A percentile compares a stretch with the other conserved stretches of the same genome.
Evolutionary conservation across 2,329 filamentous ascomycete genomes (phyloP).

Genomic region (Apiospora saccharicola): DNA sequence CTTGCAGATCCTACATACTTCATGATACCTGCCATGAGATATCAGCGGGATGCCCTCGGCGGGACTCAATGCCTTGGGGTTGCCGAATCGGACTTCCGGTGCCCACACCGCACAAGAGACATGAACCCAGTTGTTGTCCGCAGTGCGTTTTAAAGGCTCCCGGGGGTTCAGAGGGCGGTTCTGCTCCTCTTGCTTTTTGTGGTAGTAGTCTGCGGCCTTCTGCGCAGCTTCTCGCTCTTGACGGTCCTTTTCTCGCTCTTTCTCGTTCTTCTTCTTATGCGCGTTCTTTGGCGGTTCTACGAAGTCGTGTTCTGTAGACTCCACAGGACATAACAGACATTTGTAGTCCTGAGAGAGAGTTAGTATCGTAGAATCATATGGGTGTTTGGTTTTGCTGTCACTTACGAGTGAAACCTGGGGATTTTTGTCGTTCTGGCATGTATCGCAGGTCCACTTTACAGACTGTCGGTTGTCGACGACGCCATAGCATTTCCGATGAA

Average conservation of each 20-base stretch:
- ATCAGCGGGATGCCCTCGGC: constrained; percentile 92
- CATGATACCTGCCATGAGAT: constrained; percentile 73
- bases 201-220: constrained; percentile 82
- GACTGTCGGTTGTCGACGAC: constrained; percentile 72
- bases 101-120: constrained; percentile 93
- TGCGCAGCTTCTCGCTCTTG: constrained; percentile 84
- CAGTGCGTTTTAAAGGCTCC: constrained; percentile 91
- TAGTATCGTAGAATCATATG: constrained; percentile 29
- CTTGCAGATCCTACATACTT: constrained; percentile 86
- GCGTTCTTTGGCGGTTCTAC: constrained; percentile 81
- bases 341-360: constrained; percentile 73
- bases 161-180: constrained; percentile 85
- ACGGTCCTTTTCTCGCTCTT: constrained; percentile 88
- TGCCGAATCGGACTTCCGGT: constrained; percentile 91
- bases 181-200: constrained; percentile 81
- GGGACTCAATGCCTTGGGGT: constrained; percentile 80
- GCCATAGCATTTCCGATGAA: constrained; percentile 94
- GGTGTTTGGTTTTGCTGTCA: constrained; percentile 32
- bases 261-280: constrained; percentile 88
- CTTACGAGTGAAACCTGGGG: constrained; percentile 89
- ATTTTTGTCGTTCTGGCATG: constrained; percentile 92
- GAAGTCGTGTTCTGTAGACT: constrained; percentile 81
- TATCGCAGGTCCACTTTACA: constrained; percentile 93
- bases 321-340: constrained; percentile 89
- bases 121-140: constrained; percentile 98